phyloP scores from a whole-genome alignment of 768 basidiomycete genomes.

The Boletus vinaceobasis region DNA sequence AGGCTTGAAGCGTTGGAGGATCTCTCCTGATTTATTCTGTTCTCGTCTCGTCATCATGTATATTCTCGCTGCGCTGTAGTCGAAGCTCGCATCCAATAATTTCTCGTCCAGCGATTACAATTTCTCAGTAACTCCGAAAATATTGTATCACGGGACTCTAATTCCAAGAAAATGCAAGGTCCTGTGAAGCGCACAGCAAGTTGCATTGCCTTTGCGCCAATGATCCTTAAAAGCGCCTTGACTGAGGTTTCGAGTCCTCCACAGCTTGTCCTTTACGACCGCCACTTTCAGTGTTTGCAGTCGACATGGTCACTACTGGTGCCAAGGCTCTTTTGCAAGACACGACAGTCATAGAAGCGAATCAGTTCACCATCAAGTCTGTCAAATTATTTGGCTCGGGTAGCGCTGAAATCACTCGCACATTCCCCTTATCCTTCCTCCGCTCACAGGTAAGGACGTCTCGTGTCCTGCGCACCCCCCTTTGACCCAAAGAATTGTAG shows the following conservation, averaged over 20 bases:
- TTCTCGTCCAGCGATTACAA: neutral
- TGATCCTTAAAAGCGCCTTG: neutral
- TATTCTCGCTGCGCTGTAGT: conserved; percentile 8
- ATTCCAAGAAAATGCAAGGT: neutral
- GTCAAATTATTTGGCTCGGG: conserved; percentile 17
- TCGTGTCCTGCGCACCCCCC: too few relatives aligned
- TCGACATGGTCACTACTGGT: conserved; percentile 1
- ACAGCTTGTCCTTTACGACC: neutral
- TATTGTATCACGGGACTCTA: neutral
- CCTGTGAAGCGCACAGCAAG: neutral
- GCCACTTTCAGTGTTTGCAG: neutral
- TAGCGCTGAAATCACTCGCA: conserved; percentile 17
- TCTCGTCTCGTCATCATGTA: neutral
- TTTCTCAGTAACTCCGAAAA: neutral
- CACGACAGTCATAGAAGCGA: conserved; percentile 7
- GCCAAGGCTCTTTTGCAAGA: neutral
- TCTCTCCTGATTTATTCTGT: conserved; percentile 19
- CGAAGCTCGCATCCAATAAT: neutral
- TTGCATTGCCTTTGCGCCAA: neutral
- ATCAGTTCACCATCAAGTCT: conserved; percentile 14
- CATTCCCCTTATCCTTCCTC: conserved; percentile 15
- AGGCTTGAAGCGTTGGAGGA: conserved; percentile 48
- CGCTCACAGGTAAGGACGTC: neutral
- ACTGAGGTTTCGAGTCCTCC: neutral
- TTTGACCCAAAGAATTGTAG: conserved; percentile 4